These are phyloP conservation scores for Cladobotryum protrusum DNA, from an alignment of 2,329 filamentous ascomycete species.

Conservation along the genomic window DNA sequence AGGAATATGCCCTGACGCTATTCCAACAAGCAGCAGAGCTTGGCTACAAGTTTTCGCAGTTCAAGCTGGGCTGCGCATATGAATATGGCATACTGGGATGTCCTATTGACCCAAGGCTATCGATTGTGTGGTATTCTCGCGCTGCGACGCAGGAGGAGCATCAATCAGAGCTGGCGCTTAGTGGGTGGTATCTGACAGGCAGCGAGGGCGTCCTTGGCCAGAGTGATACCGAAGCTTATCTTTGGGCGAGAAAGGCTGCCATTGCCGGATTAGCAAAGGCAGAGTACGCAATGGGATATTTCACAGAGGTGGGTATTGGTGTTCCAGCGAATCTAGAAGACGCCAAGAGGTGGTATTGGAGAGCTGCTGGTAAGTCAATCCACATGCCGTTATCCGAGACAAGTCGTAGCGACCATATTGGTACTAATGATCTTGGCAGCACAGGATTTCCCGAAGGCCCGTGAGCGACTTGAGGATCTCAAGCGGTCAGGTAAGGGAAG, in stretches of 20 bases:
- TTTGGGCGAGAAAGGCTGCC: slow-evolving; percentile 94
- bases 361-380: slow-evolving; percentile 76
- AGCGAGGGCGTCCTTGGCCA: slow-evolving; percentile 81
- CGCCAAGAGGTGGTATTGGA: slow-evolving; percentile 96
- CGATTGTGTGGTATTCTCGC: slow-evolving; percentile 89
- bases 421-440: slow-evolving; percentile 43
- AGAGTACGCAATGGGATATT: slow-evolving; percentile 96
- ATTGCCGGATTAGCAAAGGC: slow-evolving; percentile 84
- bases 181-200: slow-evolving; percentile 93
- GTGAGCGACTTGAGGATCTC: slow-evolving; percentile 86
- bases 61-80: slow-evolving; percentile 77
- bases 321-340: slow-evolving; percentile 82
- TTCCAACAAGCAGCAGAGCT: slow-evolving; percentile 82
- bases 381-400: too few relatives aligned
- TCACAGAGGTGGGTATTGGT: slow-evolving; percentile 91
- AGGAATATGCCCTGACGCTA: slow-evolving; percentile 71
- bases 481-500: slow-evolving; percentile 69
- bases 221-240: slow-evolving; percentile 90
- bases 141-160: slow-evolving; percentile 92
- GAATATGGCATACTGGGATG: slow-evolving; percentile 85
- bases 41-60: slow-evolving; percentile 94
- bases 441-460: slow-evolving; percentile 89
- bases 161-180: slow-evolving; percentile 77
- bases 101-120: slow-evolving; percentile 73
- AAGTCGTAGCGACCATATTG: too few relatives aligned